Conservation (phyloP, 371 early-diverging fungal genomes). For the Apophysomyces trapeziformis region DNA sequence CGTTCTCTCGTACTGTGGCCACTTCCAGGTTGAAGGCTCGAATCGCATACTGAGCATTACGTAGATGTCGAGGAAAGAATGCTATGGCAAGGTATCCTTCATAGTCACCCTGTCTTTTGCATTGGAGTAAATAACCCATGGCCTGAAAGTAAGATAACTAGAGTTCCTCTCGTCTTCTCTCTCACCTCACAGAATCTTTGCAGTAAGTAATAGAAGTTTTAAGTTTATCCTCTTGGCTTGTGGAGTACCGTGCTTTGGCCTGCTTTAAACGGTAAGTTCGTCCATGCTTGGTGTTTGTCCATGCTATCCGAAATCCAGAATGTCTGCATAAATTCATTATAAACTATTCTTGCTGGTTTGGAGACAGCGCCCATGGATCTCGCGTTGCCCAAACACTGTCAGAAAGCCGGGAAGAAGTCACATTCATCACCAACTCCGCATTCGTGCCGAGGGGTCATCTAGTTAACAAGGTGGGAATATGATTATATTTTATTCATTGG, state of each 20-base stretch:
- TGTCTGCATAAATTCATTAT: conserved; percentile 3
- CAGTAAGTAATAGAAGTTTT: conserved; percentile 39
- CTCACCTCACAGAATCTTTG: conserved; percentile 47
- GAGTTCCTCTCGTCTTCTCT: not conserved
- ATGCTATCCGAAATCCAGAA: conserved; percentile 4
- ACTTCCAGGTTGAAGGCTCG: conserved; percentile 91
- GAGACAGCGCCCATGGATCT: too few relatives aligned
- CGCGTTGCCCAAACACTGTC: too few relatives aligned
- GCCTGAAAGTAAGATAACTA: too few relatives aligned
- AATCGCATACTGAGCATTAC: conserved; percentile 73
- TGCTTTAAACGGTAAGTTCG: too few relatives aligned
- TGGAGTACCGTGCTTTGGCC: not conserved
- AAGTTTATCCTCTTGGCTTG: conserved; percentile 16
- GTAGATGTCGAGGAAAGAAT: conserved; percentile 71
- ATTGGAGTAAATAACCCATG: too few relatives aligned
- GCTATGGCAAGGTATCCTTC: conserved; percentile 77
- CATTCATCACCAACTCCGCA: not conserved
- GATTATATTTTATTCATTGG: not conserved
- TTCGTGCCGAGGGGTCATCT: not conserved
- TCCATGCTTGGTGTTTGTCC: not conserved
- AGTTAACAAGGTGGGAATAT: too few relatives aligned
- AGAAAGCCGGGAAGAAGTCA: too few relatives aligned
- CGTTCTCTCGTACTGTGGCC: conserved; percentile 76
- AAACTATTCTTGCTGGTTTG: not conserved
- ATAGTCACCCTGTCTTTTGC: conserved; percentile 66